These are phyloP conservation scores for Pseudopyrenochaeta lycopersici DNA, from an alignment of 2,329 filamentous ascomycete genomes.

Conservation along the genomic window DNA sequence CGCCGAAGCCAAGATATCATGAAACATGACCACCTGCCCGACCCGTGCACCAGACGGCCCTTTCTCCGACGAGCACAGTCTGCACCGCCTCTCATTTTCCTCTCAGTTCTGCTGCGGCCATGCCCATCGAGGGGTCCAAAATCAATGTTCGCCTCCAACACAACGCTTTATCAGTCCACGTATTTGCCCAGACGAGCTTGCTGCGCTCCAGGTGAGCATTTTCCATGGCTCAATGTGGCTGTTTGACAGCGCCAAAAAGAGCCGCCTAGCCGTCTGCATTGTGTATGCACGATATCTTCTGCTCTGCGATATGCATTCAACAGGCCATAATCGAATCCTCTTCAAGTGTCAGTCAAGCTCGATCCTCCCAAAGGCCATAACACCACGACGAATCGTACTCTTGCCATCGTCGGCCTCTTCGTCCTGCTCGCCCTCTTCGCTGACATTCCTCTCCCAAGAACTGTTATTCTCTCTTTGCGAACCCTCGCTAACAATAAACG, in stretches of 20 bases:
- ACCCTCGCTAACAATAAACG: conserved; percentile 15
- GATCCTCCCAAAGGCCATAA: background rate
- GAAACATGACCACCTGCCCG: background rate
- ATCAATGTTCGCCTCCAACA: no score
- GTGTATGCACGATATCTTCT: background rate
- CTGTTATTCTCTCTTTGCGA: conserved; percentile 3
- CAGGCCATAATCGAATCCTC: no score
- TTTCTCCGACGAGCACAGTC: background rate
- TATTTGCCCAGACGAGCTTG: background rate
- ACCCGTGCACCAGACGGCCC: background rate
- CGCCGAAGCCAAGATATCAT: background rate
- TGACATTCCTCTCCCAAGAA: conserved; percentile 1
- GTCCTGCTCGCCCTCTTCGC: conserved; percentile 1
- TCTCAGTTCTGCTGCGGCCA: no score
- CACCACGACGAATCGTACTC: background rate
- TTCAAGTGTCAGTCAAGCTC: background rate
- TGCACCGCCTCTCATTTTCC: background rate
- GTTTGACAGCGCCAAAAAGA: conserved; percentile 21
- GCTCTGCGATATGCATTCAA: background rate
- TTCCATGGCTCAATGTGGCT: no score
- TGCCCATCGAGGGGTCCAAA: no score
- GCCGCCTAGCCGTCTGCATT: background rate
- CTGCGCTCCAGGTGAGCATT: no score
- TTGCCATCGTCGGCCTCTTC: conserved; percentile 5
- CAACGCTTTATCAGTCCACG: no score